phyloP scores from a whole-genome alignment of 306 rosid species.

The Lotus japonicus region DNA sequence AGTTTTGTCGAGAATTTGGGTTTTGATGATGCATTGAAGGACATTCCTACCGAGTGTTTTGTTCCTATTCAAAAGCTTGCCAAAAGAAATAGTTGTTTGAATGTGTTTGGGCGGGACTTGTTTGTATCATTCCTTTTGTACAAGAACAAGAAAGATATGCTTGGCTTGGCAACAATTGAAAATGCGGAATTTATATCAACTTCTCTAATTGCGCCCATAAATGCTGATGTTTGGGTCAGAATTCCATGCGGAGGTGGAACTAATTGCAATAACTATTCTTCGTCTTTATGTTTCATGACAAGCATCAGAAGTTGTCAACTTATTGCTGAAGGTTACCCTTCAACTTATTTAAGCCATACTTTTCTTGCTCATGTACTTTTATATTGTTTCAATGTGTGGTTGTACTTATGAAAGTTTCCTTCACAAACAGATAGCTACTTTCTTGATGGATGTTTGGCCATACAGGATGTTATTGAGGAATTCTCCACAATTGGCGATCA shows the following conservation, averaged over 20 bases:
- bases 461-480: conserved; percentile 46
- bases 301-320: conserved; percentile 56
- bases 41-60: conserved; percentile 49
- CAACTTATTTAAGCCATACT: conserved; percentile 1
- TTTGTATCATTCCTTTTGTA: conserved; percentile 44
- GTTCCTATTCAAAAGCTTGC: conserved; percentile 60
- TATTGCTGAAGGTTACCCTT: conserved; percentile 56
- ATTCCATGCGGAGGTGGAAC: conserved; percentile 47
- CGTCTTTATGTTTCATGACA: conserved; percentile 48
- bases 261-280: conserved; percentile 25
- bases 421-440: conserved; percentile 43
- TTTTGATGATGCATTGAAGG: conserved; percentile 35
- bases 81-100: conserved; percentile 48
- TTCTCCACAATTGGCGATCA: conserved; percentile 49
- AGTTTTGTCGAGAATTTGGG: conserved; percentile 41
- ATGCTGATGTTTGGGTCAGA: conserved; percentile 85
- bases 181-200: conserved; percentile 29
- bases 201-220: conserved; percentile 51
- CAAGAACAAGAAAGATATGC: conserved; percentile 43
- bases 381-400: conserved; percentile 8
- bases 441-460: conserved; percentile 58
- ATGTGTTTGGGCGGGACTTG: conserved; percentile 69
- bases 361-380: conserved; percentile 3
- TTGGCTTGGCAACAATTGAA: conserved; percentile 27
- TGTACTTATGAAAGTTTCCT: not conserved